Evolutionary conservation across 768 basidiomycete genomes (phyloP).

Genomic region (Collybia mongolica): DNA sequence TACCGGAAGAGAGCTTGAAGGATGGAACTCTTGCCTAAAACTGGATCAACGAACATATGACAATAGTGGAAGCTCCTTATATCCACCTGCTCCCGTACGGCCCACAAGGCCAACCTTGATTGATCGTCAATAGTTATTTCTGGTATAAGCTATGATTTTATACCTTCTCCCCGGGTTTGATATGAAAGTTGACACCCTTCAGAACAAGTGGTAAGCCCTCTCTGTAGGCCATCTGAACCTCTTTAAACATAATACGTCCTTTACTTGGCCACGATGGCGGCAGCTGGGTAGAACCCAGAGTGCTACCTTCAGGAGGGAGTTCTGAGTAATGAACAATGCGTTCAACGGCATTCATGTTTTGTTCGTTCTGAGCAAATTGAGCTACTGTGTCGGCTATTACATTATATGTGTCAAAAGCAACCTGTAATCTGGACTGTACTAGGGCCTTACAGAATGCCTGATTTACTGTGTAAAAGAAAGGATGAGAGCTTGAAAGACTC

Average conservation of each 20-base stretch:
- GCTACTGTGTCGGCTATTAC: slow-evolving; percentile 49
- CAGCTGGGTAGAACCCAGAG: slow-evolving; percentile 40
- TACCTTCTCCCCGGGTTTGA: slow-evolving; percentile 66
- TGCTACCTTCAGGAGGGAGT: slow-evolving; percentile 52
- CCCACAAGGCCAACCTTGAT: slow-evolving; percentile 44
- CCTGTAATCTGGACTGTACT: not conserved
- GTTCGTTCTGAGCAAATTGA: slow-evolving; percentile 58
- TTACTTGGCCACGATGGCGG: slow-evolving; percentile 44
- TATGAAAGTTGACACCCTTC: slow-evolving; percentile 55
- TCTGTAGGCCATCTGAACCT: slow-evolving; percentile 58
- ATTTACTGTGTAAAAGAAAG: slow-evolving; percentile 33
- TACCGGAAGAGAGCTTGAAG: slow-evolving; percentile 57
- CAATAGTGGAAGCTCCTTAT: not conserved
- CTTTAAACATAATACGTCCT: slow-evolving; percentile 53
- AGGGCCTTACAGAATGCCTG: slow-evolving; percentile 48
- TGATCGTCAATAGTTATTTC: not conserved
- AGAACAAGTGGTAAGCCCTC: slow-evolving; percentile 66
- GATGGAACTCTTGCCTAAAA: slow-evolving; percentile 50
- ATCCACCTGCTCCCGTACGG: slow-evolving; percentile 40
- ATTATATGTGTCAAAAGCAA: not conserved
- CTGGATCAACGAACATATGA: not conserved
- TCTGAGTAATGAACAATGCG: slow-evolving; percentile 67
- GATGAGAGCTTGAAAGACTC: not conserved
- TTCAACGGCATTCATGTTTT: slow-evolving; percentile 74
- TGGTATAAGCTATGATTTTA: slow-evolving; percentile 3